These are phyloP conservation scores for Globisporangium polare DNA, from an alignment of 352 stramenopile species.

Conservation along the genomic window DNA sequence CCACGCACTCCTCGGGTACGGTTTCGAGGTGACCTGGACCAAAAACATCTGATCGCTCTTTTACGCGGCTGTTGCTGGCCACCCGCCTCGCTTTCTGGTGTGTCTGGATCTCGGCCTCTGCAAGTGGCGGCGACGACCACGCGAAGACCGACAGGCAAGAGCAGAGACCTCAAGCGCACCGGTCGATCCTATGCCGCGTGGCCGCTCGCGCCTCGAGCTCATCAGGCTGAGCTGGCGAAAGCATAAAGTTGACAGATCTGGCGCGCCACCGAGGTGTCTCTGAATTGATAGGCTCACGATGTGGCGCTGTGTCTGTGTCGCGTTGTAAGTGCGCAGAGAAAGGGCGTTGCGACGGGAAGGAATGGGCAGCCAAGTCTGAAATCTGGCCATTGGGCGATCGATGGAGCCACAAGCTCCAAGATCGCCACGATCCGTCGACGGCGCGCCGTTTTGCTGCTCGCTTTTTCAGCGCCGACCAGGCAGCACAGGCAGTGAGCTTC, in stretches of 20 bases:
- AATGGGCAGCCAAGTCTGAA: background rate
- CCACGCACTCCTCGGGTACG: background rate
- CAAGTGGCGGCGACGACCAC: background rate
- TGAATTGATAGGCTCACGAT: background rate
- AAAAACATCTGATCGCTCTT: background rate
- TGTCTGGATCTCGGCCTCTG: background rate
- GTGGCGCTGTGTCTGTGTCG: background rate
- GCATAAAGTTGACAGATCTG: background rate
- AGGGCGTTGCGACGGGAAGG: background rate
- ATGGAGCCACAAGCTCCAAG: too few relatives aligned
- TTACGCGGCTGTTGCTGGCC: background rate
- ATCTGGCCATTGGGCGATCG: background rate
- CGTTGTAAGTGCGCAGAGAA: constrained; percentile 5
- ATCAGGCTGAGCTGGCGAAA: background rate
- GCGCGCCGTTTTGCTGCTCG: background rate
- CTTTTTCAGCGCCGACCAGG: constrained; percentile 8
- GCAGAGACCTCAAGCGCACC: background rate
- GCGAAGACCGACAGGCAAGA: background rate
- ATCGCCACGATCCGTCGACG: background rate
- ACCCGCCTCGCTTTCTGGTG: background rate
- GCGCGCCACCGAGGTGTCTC: background rate
- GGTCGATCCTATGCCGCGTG: too few relatives aligned
- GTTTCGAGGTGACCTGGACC: too few relatives aligned
- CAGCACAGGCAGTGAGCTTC: background rate
- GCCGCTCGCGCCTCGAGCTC: too few relatives aligned